Conservation (phyloP, 257 asterid species). For the Jasminum sambac region DNA sequence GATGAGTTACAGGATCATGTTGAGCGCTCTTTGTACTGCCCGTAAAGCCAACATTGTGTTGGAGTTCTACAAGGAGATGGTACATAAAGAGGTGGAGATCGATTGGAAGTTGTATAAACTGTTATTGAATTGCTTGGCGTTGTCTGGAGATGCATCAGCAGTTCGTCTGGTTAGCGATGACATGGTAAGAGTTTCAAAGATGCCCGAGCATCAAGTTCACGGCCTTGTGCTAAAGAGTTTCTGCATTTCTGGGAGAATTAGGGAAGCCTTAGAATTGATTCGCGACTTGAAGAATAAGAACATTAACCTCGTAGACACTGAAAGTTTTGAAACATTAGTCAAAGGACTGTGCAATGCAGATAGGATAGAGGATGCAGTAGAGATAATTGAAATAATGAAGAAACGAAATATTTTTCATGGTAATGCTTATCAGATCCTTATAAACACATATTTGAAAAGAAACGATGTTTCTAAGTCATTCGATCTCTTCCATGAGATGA, state of each 20-base stretch:
- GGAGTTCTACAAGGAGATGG: slow-evolving; percentile 80
- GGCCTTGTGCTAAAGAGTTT: slow-evolving; percentile 61
- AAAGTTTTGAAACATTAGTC: slow-evolving; percentile 51
- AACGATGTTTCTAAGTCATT: slow-evolving; percentile 54
- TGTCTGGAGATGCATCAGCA: slow-evolving; percentile 47
- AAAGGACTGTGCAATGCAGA: slow-evolving; percentile 73
- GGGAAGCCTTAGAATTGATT: slow-evolving; percentile 74
- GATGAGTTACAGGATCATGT: slow-evolving; percentile 48
- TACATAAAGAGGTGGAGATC: slow-evolving; percentile 42
- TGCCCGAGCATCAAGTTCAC: slow-evolving; percentile 47
- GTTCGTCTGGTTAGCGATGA: slow-evolving; percentile 50
- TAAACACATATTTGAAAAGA: slow-evolving; percentile 55
- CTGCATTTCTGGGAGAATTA: slow-evolving; percentile 66
- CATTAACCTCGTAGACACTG: slow-evolving; percentile 43
- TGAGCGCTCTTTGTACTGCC: slow-evolving; percentile 54
- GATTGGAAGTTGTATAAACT: slow-evolving; percentile 43
- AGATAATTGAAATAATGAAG: slow-evolving; percentile 78
- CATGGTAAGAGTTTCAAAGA: slow-evolving; percentile 46
- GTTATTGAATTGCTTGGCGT: slow-evolving; percentile 63
- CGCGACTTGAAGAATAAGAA: slow-evolving; percentile 58
- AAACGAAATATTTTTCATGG: slow-evolving; percentile 39
- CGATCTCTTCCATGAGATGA: slow-evolving; percentile 51
- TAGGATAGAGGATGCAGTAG: slow-evolving; percentile 69
- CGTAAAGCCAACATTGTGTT: slow-evolving; percentile 60
- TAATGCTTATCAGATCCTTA: slow-evolving; percentile 47